phyloP scores from a whole-genome alignment of 1,284 basidiomycete species.

The Moesziomyces antarcticus region DNA sequence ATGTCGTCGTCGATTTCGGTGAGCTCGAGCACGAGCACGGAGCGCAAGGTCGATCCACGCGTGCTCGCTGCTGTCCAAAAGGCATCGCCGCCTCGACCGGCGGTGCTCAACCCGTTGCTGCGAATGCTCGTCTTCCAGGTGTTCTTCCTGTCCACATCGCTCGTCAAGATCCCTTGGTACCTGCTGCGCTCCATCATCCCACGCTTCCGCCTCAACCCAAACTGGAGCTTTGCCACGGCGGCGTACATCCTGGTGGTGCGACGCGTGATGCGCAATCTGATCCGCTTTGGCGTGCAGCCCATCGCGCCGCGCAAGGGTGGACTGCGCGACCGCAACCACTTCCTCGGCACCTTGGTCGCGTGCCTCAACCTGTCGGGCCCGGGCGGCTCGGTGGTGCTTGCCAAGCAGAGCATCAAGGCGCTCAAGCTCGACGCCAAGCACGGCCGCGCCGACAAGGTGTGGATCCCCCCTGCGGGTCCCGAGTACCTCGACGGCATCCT shows the following conservation, averaged over 20 bases:
- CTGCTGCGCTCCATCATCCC: slow-evolving; percentile 52
- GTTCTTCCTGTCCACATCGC: slow-evolving; percentile 54
- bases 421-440: slow-evolving; percentile 45
- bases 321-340: slow-evolving; percentile 52
- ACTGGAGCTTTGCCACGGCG: slow-evolving; percentile 53
- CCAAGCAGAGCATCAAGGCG: slow-evolving; percentile 47
- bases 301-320: slow-evolving; percentile 59
- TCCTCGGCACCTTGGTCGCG: slow-evolving; percentile 47
- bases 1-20: slow-evolving; percentile 15
- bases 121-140: slow-evolving; percentile 55
- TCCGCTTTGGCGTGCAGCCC: slow-evolving; percentile 58
- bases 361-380: slow-evolving; percentile 58
- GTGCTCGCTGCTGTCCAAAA: slow-evolving; percentile 37
- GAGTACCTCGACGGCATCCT: slow-evolving; percentile 60
- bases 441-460: slow-evolving; percentile 56
- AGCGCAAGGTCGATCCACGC: slow-evolving; percentile 42
- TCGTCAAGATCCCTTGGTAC: slow-evolving; percentile 49
- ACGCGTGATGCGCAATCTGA: slow-evolving; percentile 53
- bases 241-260: slow-evolving; percentile 52
- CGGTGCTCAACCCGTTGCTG: slow-evolving; percentile 34
- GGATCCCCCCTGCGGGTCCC: slow-evolving; percentile 60
- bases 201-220: slow-evolving; percentile 36
- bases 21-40: slow-evolving; percentile 19
- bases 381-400: slow-evolving; percentile 54
- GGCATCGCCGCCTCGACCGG: slow-evolving; percentile 36